Base-by-base conservation (phyloP, 306 rosid genomes). In the Vigna unguiculata region DNA sequence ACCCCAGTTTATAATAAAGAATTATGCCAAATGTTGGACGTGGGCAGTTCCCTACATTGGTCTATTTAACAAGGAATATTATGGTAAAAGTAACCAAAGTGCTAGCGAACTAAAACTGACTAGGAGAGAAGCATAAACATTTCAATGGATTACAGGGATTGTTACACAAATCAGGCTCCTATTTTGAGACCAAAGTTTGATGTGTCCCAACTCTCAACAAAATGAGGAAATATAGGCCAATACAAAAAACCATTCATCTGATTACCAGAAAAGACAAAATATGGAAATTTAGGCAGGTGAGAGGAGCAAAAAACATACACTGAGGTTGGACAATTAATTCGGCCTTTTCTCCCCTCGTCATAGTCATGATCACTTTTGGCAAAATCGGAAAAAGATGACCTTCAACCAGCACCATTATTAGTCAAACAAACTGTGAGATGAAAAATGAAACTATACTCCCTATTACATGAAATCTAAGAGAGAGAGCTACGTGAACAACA, bases 331-430 rank as follows among this genome's bases (percentile, higher is more conserved):
- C 87, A 81, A 87, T 76, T 79, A 91, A 79, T 64, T 80, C 86
- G 77, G 90, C 91, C 83, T 87, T 87, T 87, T 88, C 96, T 71
- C 90, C 93, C 57, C 66, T 74, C 67, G 64, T 81, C 96, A 89
- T 87, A 28, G 90, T 86, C 90, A 72, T 80, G 79, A 91, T 83
- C 55, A 85, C 90, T 80, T 76, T 87, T 0, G 85, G 83, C 72
- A 91, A 81, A 66, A 82, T 86, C 3, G 85, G 81, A 75, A 87
- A 66, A 53, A 87, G 74, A 75, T 86, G 87, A 79, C 92, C 92
- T 91, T 78, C 81, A 77, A 74, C 11, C 52, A 68, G 28, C 0
- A 79, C 20, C 72, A 67, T n/a, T 68, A 72, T 52, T 46, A 63
- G 64, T 54, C 67, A 72, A 3, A 66, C 16, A 66, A 6, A 55